Conservation (phyloP, 2,329 filamentous ascomycete species). For the Laburnicola sp. region DNA sequence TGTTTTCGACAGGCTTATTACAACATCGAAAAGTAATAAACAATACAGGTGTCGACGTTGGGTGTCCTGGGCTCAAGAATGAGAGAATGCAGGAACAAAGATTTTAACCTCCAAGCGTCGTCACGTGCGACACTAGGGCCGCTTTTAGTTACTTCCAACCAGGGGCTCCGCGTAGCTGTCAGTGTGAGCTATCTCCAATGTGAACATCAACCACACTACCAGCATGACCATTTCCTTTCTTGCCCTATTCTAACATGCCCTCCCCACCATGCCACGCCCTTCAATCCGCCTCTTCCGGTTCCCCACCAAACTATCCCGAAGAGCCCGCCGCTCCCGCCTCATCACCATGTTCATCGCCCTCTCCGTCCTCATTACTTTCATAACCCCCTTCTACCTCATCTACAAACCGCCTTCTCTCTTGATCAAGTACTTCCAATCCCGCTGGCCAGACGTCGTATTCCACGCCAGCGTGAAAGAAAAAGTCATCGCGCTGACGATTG, state of each 20-base stretch:
- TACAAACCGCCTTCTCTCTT: slow-evolving; percentile 79
- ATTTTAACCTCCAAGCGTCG: not conserved
- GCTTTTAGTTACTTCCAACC: not conserved
- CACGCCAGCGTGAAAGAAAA: slow-evolving; percentile 64
- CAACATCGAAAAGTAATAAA: not conserved
- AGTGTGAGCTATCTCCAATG: not conserved
- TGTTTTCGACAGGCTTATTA: too few species aligned
- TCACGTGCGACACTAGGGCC: slow-evolving; percentile 1
- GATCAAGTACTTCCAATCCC: slow-evolving; percentile 69
- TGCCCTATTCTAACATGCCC: not conserved
- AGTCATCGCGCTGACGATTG: slow-evolving; percentile 80
- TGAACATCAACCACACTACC: not conserved
- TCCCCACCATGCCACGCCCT: slow-evolving; percentile 29
- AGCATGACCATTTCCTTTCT: not conserved
- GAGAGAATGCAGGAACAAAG: too few species aligned
- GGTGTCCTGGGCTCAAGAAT: too few species aligned
- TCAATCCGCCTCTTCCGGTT: slow-evolving; percentile 39
- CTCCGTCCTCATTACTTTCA: slow-evolving; percentile 29
- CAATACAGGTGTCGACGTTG: not conserved
- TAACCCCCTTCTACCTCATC: slow-evolving; percentile 61
- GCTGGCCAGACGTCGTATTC: slow-evolving; percentile 80
- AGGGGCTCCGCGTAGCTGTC: not conserved
- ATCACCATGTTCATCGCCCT: slow-evolving; percentile 42
- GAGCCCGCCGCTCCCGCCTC: slow-evolving; percentile 44
- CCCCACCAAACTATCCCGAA: slow-evolving; percentile 38